Base-by-base conservation (phyloP, 148 eudicot species). In the Rhododendron griersonianum region DNA sequence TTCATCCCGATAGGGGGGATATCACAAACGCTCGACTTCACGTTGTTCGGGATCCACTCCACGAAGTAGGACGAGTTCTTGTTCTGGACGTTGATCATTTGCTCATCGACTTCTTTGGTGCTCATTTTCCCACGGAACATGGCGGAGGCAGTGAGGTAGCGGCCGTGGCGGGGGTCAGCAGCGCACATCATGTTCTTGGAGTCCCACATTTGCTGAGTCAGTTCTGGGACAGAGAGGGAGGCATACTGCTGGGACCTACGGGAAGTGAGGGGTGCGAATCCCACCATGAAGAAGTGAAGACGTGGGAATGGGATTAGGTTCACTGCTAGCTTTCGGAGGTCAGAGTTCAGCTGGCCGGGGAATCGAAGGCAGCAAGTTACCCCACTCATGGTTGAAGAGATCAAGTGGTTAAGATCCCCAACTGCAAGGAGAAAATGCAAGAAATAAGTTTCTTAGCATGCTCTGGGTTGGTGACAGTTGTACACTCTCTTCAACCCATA, bases 181-280 rank as follows among this genome's bases (percentile, higher is more conserved):
- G 98, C 98, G 10, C 98, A 94, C 98, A 94, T 94, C 98, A 94
- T 94, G 93, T 94, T 94, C 90, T 93, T 94, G 48, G 98, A 86
- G 37, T 95, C 96, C 98, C 98, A 95, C 98, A 95, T 95, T 74
- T 95, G 98, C 79, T 94, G 96, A 5, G 76, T 71, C 19, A 71
- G 76, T 71, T 71, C 76, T 30, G 76, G 76, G 41, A 71, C 76
- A 5, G 76, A 71, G 41, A 71, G 76, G 76, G 76, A 71, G 8
- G 76, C 76, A 19, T 71, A 71, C 41, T 71, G 76, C 39, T 71
- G 76, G 41, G 76, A 71, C 76, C 76, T 71, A 13, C 76, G 76
- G 76, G 76, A 71, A 14, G 76, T 71, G 76, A 71, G 76, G 19
- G 76, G 76, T 4, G 76, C 76, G 19, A 71, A 71, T 1, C 98